Conservation (phyloP, 805 yeast genomes). For the Komagataella pseudopastoris region DNA sequence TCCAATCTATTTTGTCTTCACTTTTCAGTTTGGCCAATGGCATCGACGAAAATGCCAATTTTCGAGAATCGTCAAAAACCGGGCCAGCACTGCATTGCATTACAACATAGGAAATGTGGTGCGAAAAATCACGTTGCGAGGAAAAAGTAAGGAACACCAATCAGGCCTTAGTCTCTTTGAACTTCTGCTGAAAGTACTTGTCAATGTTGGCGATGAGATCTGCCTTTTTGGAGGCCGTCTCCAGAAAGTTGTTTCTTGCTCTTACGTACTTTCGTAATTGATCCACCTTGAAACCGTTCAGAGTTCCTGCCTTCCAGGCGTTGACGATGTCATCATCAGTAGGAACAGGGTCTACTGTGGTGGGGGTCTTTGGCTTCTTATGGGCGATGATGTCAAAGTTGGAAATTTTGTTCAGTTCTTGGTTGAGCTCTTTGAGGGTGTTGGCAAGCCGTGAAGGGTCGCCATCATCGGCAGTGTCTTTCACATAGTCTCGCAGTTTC, state of each 20-base stretch:
- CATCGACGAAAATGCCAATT: neutral
- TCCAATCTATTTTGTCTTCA: neutral
- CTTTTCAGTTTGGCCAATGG: neutral
- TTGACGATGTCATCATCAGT: constrained; percentile 25
- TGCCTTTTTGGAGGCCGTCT: constrained; percentile 23
- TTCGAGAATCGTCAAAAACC: neutral
- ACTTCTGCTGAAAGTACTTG: constrained; percentile 11
- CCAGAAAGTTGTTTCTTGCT: constrained; percentile 20
- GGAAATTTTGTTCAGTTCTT: constrained; percentile 10
- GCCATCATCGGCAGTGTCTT: constrained; percentile 1
- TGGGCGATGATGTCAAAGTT: constrained; percentile 7
- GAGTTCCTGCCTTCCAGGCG: constrained; percentile 23
- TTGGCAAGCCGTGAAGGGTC: constrained; percentile 3
- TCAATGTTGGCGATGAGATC: constrained; percentile 28
- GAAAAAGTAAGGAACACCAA: neutral
- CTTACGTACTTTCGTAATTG: constrained; percentile 27
- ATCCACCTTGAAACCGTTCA: constrained; percentile 23
- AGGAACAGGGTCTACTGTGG: constrained; percentile 6
- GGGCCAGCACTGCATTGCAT: neutral
- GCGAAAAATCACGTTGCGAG: neutral
- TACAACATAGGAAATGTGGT: neutral
- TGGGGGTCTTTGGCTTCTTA: constrained; percentile 6
- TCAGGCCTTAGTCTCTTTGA: neutral
- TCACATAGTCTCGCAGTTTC: constrained; percentile 3
- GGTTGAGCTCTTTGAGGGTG: constrained; percentile 8